Evolutionary conservation across 2,329 filamentous ascomycete species (phyloP).

Genomic region (Ophiosphaerella herpotricha): DNA sequence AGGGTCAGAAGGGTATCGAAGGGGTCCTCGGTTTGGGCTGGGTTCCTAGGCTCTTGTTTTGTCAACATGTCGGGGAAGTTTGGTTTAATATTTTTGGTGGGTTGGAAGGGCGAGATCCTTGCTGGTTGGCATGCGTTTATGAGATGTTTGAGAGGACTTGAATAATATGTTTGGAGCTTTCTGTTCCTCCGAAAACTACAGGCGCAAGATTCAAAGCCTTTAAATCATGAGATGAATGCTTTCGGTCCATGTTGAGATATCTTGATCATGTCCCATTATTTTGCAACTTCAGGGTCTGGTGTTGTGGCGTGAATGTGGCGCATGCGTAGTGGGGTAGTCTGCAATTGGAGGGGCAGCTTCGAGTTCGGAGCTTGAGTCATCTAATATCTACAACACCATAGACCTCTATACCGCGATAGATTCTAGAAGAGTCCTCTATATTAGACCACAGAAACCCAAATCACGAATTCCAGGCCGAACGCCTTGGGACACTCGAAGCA

Average conservation of each 20-base stretch:
- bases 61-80: slow-evolving; percentile 1
- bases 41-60: slow-evolving; percentile 6
- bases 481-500: too few species aligned
- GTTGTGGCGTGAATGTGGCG: slow-evolving; percentile 23
- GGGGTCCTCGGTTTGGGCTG: slow-evolving; percentile 45
- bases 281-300: not conserved
- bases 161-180: not conserved
- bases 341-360: slow-evolving; percentile 29
- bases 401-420: not conserved
- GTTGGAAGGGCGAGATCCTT: not conserved
- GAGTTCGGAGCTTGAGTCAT: slow-evolving; percentile 30
- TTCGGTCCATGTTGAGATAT: too few species aligned
- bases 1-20: slow-evolving; percentile 64
- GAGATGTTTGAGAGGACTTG: not conserved
- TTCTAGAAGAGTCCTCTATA: too few species aligned
- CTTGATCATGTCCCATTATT: too few species aligned
- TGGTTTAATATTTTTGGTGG: not conserved
- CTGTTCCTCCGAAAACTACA: too few species aligned
- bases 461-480: too few species aligned
- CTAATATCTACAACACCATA: slow-evolving; percentile 9
- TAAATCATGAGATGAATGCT: too few species aligned
- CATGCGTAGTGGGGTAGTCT: slow-evolving; percentile 14
- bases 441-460: too few species aligned
- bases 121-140: not conserved
- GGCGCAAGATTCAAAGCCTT: too few species aligned